phyloP scores from a whole-genome alignment of 805 yeast species.

The Metschnikowia vanudenii region DNA sequence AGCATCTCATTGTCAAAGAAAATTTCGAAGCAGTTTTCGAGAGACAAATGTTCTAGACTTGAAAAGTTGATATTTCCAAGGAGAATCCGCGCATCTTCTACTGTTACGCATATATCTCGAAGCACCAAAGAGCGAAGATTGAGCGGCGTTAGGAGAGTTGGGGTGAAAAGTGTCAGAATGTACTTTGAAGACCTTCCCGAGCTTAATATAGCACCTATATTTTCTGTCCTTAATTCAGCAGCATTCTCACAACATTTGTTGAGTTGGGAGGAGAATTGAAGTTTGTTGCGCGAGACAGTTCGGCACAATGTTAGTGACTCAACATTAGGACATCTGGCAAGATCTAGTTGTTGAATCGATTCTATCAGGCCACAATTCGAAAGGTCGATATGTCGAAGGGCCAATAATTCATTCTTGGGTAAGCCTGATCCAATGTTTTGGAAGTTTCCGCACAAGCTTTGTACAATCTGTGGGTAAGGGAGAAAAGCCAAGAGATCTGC shows the following conservation, averaged over 20 bases:
- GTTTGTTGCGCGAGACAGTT: not conserved
- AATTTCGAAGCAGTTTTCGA: constrained; percentile 16
- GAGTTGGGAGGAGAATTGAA: constrained; percentile 8
- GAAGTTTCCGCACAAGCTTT: constrained; percentile 16
- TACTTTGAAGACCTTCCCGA: not conserved
- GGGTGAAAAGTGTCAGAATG: constrained; percentile 5
- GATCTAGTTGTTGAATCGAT: constrained; percentile 1
- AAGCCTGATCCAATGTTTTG: not conserved
- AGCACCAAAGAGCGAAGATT: constrained; percentile 10
- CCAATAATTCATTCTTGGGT: not conserved
- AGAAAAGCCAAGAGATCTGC: constrained; percentile 9
- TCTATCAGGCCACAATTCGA: constrained; percentile 11
- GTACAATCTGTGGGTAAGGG: constrained; percentile 9
- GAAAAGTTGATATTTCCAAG: constrained; percentile 4
- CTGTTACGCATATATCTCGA: constrained; percentile 9
- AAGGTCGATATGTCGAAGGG: constrained; percentile 12
- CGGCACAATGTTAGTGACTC: constrained; percentile 10
- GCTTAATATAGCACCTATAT: not conserved
- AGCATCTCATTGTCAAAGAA: constrained; percentile 2
- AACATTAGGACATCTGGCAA: constrained; percentile 8
- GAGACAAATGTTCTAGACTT: constrained; percentile 9
- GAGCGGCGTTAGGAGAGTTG: not conserved
- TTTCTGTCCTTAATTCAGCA: constrained; percentile 4
- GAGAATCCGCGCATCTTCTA: constrained; percentile 15
- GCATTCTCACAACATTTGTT: constrained; percentile 11